A percentile compares a stretch with the other conserved stretches of the same genome.
phyloP scores from a whole-genome alignment of 352 stramenopile genomes.

The Pythium sp. region DNA sequence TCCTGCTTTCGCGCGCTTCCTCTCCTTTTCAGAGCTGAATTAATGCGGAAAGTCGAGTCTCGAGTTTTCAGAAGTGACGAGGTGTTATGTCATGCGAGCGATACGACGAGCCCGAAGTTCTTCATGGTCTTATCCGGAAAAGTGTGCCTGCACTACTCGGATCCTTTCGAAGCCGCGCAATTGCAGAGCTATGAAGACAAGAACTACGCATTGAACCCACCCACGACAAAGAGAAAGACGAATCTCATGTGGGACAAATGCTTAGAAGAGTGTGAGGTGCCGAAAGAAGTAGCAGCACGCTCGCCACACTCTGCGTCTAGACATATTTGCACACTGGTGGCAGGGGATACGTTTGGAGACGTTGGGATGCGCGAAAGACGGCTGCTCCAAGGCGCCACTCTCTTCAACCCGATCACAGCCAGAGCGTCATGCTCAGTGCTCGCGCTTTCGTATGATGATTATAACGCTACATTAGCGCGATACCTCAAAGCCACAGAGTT shows the following conservation, averaged over 20 bases:
- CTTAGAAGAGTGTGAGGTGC: slow-evolving; percentile 4
- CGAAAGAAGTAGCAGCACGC: not conserved
- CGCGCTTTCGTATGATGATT: slow-evolving; percentile 30
- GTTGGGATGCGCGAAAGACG: slow-evolving; percentile 12
- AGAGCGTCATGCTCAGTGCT: slow-evolving; percentile 20
- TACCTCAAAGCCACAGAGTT: slow-evolving; percentile 32
- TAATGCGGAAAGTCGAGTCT: slow-evolving; percentile 32
- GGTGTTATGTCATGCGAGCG: slow-evolving; percentile 20
- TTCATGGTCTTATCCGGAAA: slow-evolving; percentile 40
- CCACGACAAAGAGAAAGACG: not conserved
- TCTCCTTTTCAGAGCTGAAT: slow-evolving; percentile 21
- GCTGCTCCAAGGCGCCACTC: slow-evolving; percentile 23
- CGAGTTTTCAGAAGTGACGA: slow-evolving; percentile 28
- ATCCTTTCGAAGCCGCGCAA: slow-evolving; percentile 19
- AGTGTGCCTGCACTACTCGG: slow-evolving; percentile 29
- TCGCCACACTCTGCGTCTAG: slow-evolving; percentile 4
- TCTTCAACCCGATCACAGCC: slow-evolving; percentile 28
- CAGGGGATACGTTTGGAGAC: slow-evolving; percentile 40
- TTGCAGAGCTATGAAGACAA: slow-evolving; percentile 11
- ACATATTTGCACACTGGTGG: slow-evolving; percentile 37
- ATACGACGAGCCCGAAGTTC: slow-evolving; percentile 22
- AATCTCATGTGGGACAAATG: not conserved
- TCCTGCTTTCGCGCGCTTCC: slow-evolving; percentile 40
- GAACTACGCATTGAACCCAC: slow-evolving; percentile 9
- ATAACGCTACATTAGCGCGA: slow-evolving; percentile 13